These are phyloP conservation scores for Zygosaccharomyces gambellarensis DNA, from an alignment of 805 yeast species.

Conservation along the genomic window DNA sequence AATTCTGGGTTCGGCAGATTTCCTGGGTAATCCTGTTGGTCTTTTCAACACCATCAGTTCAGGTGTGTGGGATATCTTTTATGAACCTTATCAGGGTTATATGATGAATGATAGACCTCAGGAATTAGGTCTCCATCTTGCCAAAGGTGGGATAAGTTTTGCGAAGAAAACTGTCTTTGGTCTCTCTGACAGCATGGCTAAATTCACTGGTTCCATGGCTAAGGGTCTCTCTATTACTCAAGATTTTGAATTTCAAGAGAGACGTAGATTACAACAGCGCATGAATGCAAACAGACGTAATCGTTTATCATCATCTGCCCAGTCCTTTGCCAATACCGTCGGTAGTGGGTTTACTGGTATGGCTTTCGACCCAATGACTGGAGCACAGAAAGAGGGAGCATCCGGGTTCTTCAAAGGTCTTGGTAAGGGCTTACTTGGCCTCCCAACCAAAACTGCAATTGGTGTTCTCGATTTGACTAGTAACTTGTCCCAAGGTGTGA, in stretches of 20 bases:
- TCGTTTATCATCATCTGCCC: conserved; percentile 81
- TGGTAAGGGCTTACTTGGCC: conserved; percentile 90
- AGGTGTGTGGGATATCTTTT: conserved; percentile 93
- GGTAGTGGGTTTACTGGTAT: conserved; percentile 86
- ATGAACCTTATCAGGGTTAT: conserved; percentile 96
- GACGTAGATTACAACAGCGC: conserved; percentile 66
- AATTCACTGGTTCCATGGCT: conserved; percentile 89
- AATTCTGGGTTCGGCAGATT: conserved; percentile 92
- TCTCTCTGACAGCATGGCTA: conserved; percentile 86
- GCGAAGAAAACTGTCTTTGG: conserved; percentile 94
- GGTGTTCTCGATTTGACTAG: conserved; percentile 91
- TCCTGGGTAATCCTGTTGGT: conserved; percentile 96
- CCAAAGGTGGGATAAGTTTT: conserved; percentile 93
- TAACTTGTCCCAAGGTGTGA: conserved; percentile 88
- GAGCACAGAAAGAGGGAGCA: conserved; percentile 85
- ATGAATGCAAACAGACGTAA: conserved; percentile 80
- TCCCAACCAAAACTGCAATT: conserved; percentile 95
- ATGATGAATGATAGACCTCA: conserved; percentile 92
- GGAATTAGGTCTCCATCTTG: conserved; percentile 90
- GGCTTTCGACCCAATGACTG: conserved; percentile 86
- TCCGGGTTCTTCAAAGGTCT: conserved; percentile 89
- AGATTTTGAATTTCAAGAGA: conserved; percentile 78
- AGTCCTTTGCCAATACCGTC: conserved; percentile 79
- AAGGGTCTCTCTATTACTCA: conserved; percentile 89
- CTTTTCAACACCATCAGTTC: conserved; percentile 87